Percentiles rank a stretch among this genome's conserved stretches.
Conservation (phyloP, 1,284 basidiomycete species). For the Neolentinus lepideus region DNA sequence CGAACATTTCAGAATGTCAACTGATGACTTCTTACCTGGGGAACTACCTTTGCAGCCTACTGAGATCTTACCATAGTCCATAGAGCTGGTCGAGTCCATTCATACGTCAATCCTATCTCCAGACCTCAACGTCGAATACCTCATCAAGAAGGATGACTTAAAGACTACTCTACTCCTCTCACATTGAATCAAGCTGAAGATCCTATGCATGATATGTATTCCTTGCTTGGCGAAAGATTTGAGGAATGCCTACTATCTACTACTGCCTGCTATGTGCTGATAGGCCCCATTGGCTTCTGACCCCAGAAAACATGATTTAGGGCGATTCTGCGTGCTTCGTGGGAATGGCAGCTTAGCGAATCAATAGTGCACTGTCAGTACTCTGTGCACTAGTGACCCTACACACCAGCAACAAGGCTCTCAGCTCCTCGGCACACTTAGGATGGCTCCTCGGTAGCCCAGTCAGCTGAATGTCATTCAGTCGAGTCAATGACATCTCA, state of each 20-base stretch:
- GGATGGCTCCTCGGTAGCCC: too few relatives aligned
- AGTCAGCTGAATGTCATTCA: too few relatives aligned
- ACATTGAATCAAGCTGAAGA: background rate
- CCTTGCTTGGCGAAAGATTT: too few relatives aligned
- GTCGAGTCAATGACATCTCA: too few relatives aligned
- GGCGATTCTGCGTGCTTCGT: too few relatives aligned
- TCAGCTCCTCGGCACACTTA: too few relatives aligned
- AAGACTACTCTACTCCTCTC: background rate
- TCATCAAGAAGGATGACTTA: background rate
- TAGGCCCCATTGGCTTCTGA: too few relatives aligned
- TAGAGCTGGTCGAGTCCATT: constrained; percentile 26
- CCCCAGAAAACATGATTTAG: too few relatives aligned
- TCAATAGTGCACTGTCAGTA: too few relatives aligned
- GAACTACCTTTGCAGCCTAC: constrained; percentile 20
- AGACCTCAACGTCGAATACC: constrained; percentile 5
- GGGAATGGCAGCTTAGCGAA: too few relatives aligned
- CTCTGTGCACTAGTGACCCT: too few relatives aligned
- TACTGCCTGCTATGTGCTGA: background rate
- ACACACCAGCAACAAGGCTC: too few relatives aligned
- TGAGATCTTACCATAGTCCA: constrained; percentile 25
- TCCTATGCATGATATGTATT: background rate
- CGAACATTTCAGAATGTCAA: constrained; percentile 24
- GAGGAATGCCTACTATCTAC: background rate
- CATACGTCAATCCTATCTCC: constrained; percentile 20
- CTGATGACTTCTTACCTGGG: constrained; percentile 18